These are phyloP conservation scores for Citrus inodora DNA, from an alignment of 345 rosid species.

Conservation along the genomic window DNA sequence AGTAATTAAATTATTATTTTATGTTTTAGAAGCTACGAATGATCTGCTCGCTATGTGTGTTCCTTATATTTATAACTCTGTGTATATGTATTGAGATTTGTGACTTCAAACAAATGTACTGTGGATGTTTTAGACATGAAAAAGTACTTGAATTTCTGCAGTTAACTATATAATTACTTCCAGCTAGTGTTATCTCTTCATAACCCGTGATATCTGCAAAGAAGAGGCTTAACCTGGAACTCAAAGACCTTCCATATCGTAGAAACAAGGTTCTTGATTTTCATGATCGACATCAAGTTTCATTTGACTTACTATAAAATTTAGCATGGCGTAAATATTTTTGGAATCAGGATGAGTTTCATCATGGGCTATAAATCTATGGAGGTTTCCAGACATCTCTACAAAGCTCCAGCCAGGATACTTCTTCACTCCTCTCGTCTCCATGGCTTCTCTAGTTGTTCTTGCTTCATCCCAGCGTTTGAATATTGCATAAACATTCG, in stretches of 20 bases:
- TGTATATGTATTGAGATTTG: background rate
- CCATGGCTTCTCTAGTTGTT: constrained; percentile 67
- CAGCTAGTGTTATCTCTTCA: background rate
- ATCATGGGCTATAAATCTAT: constrained; percentile 71
- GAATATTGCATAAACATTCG: constrained; percentile 57
- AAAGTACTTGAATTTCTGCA: background rate
- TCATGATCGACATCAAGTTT: constrained; percentile 26
- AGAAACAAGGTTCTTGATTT: constrained; percentile 16
- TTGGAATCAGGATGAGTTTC: constrained; percentile 40
- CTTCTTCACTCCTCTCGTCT: constrained; percentile 75
- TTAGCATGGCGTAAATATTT: constrained; percentile 39
- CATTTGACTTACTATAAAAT: constrained; percentile 40
- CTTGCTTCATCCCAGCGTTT: constrained; percentile 65
- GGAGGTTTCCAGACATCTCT: constrained; percentile 42
- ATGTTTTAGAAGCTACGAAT: background rate
- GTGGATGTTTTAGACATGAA: background rate
- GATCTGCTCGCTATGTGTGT: background rate
- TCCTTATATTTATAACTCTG: background rate
- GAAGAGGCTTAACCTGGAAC: background rate
- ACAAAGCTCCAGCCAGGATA: constrained; percentile 63
- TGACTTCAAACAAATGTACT: background rate
- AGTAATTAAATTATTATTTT: background rate
- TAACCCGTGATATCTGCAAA: background rate
- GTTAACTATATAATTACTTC: background rate
- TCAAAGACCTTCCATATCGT: constrained; percentile 10